Base-by-base conservation (phyloP, 495 filamentous ascomycete species). In the Lepraria neglecta region DNA sequence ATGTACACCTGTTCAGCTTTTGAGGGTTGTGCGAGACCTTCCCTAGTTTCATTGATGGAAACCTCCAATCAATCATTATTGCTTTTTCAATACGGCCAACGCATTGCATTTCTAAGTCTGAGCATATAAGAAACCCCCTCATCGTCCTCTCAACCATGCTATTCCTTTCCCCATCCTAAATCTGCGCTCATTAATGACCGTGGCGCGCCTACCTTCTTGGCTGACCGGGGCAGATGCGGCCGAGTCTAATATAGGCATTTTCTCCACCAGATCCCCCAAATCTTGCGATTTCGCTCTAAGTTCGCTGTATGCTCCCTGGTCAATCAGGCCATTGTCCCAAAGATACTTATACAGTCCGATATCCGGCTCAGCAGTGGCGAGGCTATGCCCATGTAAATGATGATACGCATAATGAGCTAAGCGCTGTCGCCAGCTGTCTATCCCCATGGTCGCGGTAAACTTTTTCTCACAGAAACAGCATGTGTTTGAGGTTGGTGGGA, bases 51-150 rank as follows among this genome's bases (percentile, higher is more conserved):
- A 38, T 38, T 6, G 35, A 38, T 9, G 35, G 12, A 6, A 10
- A 10, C 12, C 7, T 10, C 9, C 35, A 38, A 12, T 38, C 35
- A 38, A 10, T 38, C 6, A 38, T 3, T 3, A 38, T 38, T 24
- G 76, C 74, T 27, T 28, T 14, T 50, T 12, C 15, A 4, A 30
- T 4, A 50, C 24, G 21, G 3, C 14, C 46, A 4, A 12, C 19
- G 19, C 4, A 48, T 48, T 19, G 14, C 1, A 15, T 50, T 30
- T 50, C 47, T 30, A 6, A 24, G 6, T 9, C 28, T 51, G 12
- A 14, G 12, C 9, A 28, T 17, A 3, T 6, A 27, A 6, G 47
- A 31, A 27, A 31, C 17, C 47, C 3, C 14, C 21, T 51, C 9
- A 51, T 31, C 47, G 47, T 0, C 24, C 47, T 30, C 24, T 51